Conservation (phyloP, 129 eudicot genomes). For the Deinandra increscens region DNA sequence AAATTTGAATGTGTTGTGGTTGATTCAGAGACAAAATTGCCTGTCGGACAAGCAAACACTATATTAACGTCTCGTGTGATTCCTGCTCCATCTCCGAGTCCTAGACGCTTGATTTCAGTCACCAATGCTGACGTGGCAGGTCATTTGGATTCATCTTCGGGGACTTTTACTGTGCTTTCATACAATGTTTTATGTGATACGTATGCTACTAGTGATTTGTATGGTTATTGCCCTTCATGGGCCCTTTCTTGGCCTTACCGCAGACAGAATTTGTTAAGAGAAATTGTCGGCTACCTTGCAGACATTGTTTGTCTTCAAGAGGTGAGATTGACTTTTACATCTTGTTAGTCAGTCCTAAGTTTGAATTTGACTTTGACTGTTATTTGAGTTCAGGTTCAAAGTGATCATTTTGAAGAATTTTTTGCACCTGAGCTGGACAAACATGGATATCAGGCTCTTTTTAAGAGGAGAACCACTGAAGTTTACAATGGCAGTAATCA, state of each 20-base stretch:
- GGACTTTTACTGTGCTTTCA: constrained; percentile 83
- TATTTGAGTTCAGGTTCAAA: constrained; percentile 62
- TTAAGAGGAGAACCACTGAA: constrained; percentile 86
- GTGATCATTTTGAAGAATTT: constrained; percentile 88
- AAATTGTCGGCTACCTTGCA: constrained; percentile 94
- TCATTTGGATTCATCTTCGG: constrained; percentile 61
- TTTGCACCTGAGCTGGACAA: constrained; percentile 93
- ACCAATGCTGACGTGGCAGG: constrained; percentile 69
- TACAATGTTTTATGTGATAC: constrained; percentile 79
- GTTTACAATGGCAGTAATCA: constrained; percentile 47
- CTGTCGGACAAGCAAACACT: constrained; percentile 59
- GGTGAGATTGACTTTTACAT: constrained; percentile 33
- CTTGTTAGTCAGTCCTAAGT: neutral
- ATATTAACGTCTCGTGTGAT: constrained; percentile 86
- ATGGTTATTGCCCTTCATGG: constrained; percentile 96
- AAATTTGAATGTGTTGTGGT: constrained; percentile 92
- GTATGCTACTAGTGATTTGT: constrained; percentile 70
- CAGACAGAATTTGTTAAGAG: constrained; percentile 84
- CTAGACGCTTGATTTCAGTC: constrained; percentile 72
- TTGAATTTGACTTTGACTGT: neutral
- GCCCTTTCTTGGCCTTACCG: constrained; percentile 98
- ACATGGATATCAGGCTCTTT: constrained; percentile 95
- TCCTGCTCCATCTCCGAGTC: constrained; percentile 96
- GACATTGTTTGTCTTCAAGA: constrained; percentile 98
- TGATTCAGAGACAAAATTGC: constrained; percentile 62